phyloP scores from a whole-genome alignment of 2,329 filamentous ascomycete genomes.

The Bipolaris victoriae region DNA sequence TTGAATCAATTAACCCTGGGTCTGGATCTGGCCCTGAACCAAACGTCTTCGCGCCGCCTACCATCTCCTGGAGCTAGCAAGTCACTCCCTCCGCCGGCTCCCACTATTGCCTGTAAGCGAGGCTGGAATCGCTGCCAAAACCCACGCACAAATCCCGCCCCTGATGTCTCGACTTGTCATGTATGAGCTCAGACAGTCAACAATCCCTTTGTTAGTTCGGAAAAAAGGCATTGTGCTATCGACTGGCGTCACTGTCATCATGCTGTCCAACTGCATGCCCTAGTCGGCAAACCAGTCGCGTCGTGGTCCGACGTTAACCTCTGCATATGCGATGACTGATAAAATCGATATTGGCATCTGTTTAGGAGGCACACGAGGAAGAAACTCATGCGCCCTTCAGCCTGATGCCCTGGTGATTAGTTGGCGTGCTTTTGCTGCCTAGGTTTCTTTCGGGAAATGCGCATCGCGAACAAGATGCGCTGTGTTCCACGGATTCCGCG shows the following conservation, averaged over 20 bases:
- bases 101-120: not conserved
- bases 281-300: not conserved
- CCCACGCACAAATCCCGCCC: not conserved
- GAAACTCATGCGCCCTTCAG: conserved; percentile 5
- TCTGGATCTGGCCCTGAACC: conserved; percentile 31
- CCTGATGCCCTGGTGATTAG: conserved; percentile 4
- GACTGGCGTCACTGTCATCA: conserved; percentile 10
- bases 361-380: conserved; percentile 6
- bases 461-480: too few species aligned
- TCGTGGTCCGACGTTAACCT: not conserved
- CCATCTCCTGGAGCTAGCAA: not conserved
- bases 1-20: conserved; percentile 24
- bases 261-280: not conserved
- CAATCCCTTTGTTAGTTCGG: conserved; percentile 1
- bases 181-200: conserved; percentile 9
- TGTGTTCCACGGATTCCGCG: too few species aligned
- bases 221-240: not conserved
- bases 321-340: conserved; percentile 3
- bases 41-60: conserved; percentile 20
- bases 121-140: not conserved
- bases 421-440: not conserved
- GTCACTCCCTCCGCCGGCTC: not conserved
- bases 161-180: not conserved
- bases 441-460: too few species aligned
- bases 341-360: conserved; percentile 10